phyloP scores from a whole-genome alignment of 345 rosid species.

The Erysimum cheiranthoides region DNA sequence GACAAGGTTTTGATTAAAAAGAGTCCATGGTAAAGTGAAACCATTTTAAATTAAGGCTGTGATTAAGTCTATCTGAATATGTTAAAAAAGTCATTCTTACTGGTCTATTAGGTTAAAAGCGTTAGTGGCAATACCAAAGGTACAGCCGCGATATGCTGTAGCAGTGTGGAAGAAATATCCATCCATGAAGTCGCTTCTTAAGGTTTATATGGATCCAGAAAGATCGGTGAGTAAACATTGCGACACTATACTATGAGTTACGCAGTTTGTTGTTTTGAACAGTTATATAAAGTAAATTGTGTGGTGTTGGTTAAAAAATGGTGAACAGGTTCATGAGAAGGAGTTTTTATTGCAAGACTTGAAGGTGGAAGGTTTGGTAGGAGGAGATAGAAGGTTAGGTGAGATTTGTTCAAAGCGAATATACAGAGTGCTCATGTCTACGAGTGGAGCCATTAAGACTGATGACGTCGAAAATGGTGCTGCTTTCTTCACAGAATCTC shows the following conservation, averaged over 20 bases:
- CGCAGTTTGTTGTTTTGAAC: neutral
- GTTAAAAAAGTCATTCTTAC: neutral
- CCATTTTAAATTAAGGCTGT: neutral
- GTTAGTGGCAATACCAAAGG: conserved; percentile 91
- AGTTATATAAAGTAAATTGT: neutral
- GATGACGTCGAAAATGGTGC: conserved; percentile 94
- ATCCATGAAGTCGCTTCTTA: conserved; percentile 93
- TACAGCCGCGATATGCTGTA: conserved; percentile 88
- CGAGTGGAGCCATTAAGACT: conserved; percentile 67
- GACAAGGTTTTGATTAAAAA: conserved; percentile 68
- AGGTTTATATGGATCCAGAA: conserved; percentile 76
- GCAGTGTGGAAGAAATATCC: conserved; percentile 92
- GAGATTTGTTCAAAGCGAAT: conserved; percentile 88
- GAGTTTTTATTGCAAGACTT: conserved; percentile 84
- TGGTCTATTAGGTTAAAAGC: conserved; percentile 78
- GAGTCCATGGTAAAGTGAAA: conserved; percentile 48
- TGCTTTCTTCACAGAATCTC: conserved; percentile 57
- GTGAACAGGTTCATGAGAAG: conserved; percentile 79
- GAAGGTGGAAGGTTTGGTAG: conserved; percentile 68
- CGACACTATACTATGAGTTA: no score
- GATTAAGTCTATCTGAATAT: neutral
- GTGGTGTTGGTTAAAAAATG: conserved; percentile 17
- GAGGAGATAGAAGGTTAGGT: conserved; percentile 78
- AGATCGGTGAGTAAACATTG: conserved; percentile 69
- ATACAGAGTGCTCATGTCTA: conserved; percentile 85